A percentile compares a stretch with the other conserved stretches of the same genome.
phyloP scores from a whole-genome alignment of 805 yeast genomes.

The Ogataea angusta region DNA sequence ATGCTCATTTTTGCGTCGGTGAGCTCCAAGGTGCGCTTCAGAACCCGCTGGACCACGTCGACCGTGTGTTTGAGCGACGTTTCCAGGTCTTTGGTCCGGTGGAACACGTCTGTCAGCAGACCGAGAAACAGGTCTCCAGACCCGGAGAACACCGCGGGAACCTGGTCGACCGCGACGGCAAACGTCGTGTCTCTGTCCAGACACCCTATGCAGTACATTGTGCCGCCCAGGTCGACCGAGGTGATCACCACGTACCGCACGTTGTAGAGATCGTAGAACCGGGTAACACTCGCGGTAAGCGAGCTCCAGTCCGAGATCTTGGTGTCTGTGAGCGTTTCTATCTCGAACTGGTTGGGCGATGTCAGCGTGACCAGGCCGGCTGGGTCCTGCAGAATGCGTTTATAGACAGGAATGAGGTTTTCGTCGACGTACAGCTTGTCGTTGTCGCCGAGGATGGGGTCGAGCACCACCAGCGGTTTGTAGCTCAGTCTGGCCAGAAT shows the following conservation, averaged over 20 bases:
- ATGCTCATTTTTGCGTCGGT: constrained; percentile 9
- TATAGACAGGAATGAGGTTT: constrained; percentile 51
- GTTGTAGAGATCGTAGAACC: constrained; percentile 41
- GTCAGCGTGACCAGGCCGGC: constrained; percentile 40
- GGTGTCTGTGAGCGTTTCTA: constrained; percentile 54
- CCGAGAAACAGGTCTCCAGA: constrained; percentile 74
- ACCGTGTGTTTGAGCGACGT: constrained; percentile 40
- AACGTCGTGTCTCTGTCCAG: constrained; percentile 27
- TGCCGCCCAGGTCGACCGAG: constrained; percentile 37
- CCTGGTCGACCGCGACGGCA: constrained; percentile 41
- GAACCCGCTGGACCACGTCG: constrained; percentile 39
- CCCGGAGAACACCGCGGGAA: constrained; percentile 65
- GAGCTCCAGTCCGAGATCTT: constrained; percentile 38
- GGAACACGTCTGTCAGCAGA: constrained; percentile 49
- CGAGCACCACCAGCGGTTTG: constrained; percentile 60
- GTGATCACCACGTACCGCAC: constrained; percentile 58
- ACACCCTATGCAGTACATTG: constrained; percentile 42
- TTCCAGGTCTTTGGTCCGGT: constrained; percentile 28
- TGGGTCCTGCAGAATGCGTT: constrained; percentile 41
- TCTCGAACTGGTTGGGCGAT: constrained; percentile 76
- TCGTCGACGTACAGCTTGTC: constrained; percentile 74
- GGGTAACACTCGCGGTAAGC: constrained; percentile 37
- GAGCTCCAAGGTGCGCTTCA: constrained; percentile 37
- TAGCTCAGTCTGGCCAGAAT: constrained; percentile 21
- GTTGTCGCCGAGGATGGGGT: constrained; percentile 92